Conservation (phyloP, 2,329 filamentous ascomycete genomes). For the Calonectria naviculata region DNA sequence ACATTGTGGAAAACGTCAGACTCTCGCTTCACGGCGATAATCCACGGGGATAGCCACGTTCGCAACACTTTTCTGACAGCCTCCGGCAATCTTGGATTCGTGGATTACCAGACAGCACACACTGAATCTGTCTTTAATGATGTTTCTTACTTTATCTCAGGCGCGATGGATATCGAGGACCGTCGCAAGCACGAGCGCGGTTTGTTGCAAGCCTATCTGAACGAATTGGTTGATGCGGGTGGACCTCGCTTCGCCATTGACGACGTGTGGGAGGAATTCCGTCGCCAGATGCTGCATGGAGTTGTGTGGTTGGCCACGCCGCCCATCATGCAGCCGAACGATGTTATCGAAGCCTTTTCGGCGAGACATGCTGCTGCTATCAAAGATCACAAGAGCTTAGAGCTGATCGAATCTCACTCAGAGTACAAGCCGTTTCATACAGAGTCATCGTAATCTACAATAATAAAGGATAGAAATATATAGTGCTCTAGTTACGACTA, state of each 20-base stretch:
- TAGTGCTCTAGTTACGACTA: no score
- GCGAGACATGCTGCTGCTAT: constrained; percentile 21
- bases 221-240: constrained; percentile 9
- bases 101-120: constrained; percentile 24
- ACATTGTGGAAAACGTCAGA: constrained; percentile 22
- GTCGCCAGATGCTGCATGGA: constrained; percentile 16
- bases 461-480: no score
- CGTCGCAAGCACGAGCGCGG: not conserved
- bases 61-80: constrained; percentile 21
- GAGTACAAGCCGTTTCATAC: no score
- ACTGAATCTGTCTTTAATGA: constrained; percentile 15
- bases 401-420: no score
- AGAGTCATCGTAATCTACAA: no score
- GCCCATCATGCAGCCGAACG: constrained; percentile 19
- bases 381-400: constrained; percentile 16
- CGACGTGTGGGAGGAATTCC: constrained; percentile 17
- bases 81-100: constrained; percentile 15
- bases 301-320: constrained; percentile 25
- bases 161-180: constrained; percentile 16
- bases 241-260: constrained; percentile 10
- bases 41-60: constrained; percentile 21
- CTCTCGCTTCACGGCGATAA: constrained; percentile 5
- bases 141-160: constrained; percentile 16
- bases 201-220: constrained; percentile 11
- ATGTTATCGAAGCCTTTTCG: constrained; percentile 20